Conservation (phyloP, 495 filamentous ascomycete genomes). For the Opeltia flavorubescens region DNA sequence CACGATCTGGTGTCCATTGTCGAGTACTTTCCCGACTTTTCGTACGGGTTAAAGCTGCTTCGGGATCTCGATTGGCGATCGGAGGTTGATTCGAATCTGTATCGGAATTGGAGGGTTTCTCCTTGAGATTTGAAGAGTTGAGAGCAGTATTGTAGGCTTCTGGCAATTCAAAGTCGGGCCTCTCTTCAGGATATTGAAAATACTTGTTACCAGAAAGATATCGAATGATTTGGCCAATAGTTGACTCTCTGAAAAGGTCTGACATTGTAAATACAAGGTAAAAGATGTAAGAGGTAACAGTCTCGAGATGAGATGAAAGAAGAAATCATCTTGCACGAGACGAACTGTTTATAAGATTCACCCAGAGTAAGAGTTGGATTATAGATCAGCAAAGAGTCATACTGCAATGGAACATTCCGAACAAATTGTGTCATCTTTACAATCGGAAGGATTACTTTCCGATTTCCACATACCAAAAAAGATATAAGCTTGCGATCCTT, state of each 20-base stretch:
- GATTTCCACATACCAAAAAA: too few species aligned
- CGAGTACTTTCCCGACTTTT: slow-evolving; percentile 20
- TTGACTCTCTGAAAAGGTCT: slow-evolving; percentile 33
- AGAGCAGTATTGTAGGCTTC: slow-evolving; percentile 27
- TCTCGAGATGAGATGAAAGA: not conserved
- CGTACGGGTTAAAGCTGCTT: slow-evolving; percentile 14
- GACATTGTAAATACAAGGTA: slow-evolving; percentile 6
- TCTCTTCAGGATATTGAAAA: slow-evolving; percentile 41
- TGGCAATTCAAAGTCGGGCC: slow-evolving; percentile 34
- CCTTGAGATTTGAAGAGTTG: slow-evolving; percentile 11
- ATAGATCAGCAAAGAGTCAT: too few species aligned
- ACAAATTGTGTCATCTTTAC: too few species aligned
- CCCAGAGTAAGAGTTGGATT: too few species aligned
- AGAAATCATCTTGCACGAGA: too few species aligned
- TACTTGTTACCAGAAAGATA: slow-evolving; percentile 32
- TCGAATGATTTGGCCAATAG: slow-evolving; percentile 39
- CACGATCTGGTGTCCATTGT: slow-evolving; percentile 24
- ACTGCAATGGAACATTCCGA: too few species aligned
- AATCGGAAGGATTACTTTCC: too few species aligned
- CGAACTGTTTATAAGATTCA: too few species aligned
- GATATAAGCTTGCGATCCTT: too few species aligned
- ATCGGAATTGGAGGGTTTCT: not conserved
- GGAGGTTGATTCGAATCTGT: not conserved
- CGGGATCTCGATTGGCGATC: slow-evolving; percentile 3
- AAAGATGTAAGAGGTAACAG: not conserved